Evolutionary conservation across 179 eudicot genomes (phyloP), one percentile per base, ranked within the genome.

Genomic region (Pouteria campechiana): DNA sequence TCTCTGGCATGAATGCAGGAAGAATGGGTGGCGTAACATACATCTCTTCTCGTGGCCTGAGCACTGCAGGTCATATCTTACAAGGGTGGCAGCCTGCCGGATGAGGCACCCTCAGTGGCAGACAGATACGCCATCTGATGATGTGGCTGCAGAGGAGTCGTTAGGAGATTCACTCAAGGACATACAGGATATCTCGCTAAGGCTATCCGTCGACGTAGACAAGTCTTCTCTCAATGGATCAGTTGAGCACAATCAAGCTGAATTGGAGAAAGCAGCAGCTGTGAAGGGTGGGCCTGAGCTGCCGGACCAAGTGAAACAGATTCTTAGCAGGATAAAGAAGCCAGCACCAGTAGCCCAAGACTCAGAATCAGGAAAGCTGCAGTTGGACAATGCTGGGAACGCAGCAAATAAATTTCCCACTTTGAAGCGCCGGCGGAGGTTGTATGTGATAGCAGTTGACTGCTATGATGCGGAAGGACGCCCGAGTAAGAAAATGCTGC

Each of bases 41-140:
- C 86, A 81, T 57, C 70, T 77, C 4, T 81, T 68, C 53, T 81
- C 92, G 25, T 81, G 92, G 92, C 92, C 92, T 0, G 92, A 81
- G 54, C 92, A 81, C 33, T 81, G 92, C 50, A 74, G 86, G 17
- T 74, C 74, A 2, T 81, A 81, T 51, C 57, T 81, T 43, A 78
- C 92, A 0, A 60, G 82, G 50, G 72, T 81, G n/a, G 86, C 92
- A 14, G 68, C 92, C 27, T 74, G 92, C 34, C 48, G 86, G 21
- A 74, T 81, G 82, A 63, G 92, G 49, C 82, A 81, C 53, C 85
- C 86, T 2, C 79, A 69, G 10, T 81, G 93, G 93, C 55, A 81
- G 46, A 81, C 74, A 2, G 86, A 81, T 70, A 81, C 79, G 7
- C 86, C 86, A 2, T 15, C 61, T 0, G 74, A 77, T 47, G 86